Evolutionary conservation across 1,284 basidiomycete species (phyloP).

Genomic region (Agaricales sp.): DNA sequence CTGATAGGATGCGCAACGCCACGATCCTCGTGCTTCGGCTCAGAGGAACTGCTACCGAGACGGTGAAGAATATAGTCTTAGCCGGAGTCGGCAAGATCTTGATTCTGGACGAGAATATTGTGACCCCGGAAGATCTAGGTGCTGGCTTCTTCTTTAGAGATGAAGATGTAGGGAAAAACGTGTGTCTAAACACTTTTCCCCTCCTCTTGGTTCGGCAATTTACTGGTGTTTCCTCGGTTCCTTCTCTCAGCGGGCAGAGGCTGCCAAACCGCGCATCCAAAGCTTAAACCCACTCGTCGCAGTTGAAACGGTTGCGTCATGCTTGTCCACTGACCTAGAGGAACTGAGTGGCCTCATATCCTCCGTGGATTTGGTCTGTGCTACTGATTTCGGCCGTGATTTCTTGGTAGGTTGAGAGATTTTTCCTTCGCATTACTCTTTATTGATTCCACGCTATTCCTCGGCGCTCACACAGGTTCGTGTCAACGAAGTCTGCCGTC

Average conservation of each 20-base stretch:
- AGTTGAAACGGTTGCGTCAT: constrained; percentile 54
- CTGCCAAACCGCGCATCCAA: constrained; percentile 76
- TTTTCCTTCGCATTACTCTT: constrained; percentile 7
- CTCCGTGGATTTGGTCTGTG: constrained; percentile 72
- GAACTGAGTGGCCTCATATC: not conserved
- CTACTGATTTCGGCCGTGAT: constrained; percentile 65
- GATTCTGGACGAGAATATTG: constrained; percentile 52
- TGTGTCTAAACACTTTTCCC: constrained; percentile 20
- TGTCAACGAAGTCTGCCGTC: constrained; percentile 71
- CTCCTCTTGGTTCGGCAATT: constrained; percentile 20
- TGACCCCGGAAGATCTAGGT: constrained; percentile 75
- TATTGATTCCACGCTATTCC: constrained; percentile 8
- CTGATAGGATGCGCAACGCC: constrained; percentile 81
- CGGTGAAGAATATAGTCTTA: constrained; percentile 89
- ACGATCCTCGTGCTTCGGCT: constrained; percentile 82
- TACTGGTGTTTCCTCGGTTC: constrained; percentile 25
- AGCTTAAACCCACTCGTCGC: constrained; percentile 88
- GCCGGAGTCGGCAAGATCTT: constrained; percentile 69
- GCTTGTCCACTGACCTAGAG: constrained; percentile 22
- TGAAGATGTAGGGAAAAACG: constrained; percentile 83
- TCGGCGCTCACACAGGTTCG: constrained; percentile 40
- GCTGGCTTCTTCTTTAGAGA: constrained; percentile 92
- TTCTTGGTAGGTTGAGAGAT: constrained; percentile 50
- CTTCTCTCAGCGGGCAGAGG: constrained; percentile 63
- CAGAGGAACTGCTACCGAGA: constrained; percentile 85